phyloP scores from a whole-genome alignment of 768 basidiomycete genomes.

The Lentinus brumalis region DNA sequence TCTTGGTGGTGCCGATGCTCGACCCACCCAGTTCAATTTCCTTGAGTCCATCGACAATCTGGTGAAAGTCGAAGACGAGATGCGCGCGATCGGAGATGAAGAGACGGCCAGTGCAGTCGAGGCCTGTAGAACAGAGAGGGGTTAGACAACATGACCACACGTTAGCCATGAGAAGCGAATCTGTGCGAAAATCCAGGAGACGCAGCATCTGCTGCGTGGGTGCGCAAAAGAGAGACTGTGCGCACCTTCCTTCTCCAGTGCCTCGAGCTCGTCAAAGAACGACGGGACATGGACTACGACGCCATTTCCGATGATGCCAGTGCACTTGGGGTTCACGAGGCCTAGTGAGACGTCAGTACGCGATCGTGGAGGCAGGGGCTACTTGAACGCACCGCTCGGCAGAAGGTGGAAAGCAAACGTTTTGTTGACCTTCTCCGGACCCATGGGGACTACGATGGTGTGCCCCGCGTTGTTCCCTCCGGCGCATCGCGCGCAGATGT shows the following conservation, averaged over 20 bases:
- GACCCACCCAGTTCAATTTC: conserved; percentile 95
- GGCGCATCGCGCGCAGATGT: conserved; percentile 94
- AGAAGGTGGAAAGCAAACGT: conserved; percentile 96
- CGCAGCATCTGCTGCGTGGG: background rate
- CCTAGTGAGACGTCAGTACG: conserved; percentile 36
- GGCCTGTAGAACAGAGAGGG: conserved; percentile 50
- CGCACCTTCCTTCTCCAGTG: conserved; percentile 79
- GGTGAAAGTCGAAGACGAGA: conserved; percentile 98
- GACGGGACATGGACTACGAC: conserved; percentile 97
- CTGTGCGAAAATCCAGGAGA: too few species aligned
- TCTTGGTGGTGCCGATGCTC: conserved; percentile 97
- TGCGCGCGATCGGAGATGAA: conserved; percentile 96
- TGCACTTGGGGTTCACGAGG: conserved; percentile 83
- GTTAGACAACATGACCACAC: background rate
- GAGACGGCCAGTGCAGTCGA: conserved; percentile 80
- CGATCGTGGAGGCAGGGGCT: background rate
- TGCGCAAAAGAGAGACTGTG: background rate
- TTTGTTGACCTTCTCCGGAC: conserved; percentile 68
- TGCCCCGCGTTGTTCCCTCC: conserved; percentile 99
- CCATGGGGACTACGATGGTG: conserved; percentile 86
- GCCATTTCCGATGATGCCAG: conserved; percentile 88
- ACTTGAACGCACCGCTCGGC: conserved; percentile 74
- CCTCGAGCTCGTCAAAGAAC: conserved; percentile 92
- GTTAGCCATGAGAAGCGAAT: too few species aligned
- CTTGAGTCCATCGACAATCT: conserved; percentile 98